Base-by-base conservation (phyloP, 2,329 filamentous ascomycete species). In the Mariannaea sp. region DNA sequence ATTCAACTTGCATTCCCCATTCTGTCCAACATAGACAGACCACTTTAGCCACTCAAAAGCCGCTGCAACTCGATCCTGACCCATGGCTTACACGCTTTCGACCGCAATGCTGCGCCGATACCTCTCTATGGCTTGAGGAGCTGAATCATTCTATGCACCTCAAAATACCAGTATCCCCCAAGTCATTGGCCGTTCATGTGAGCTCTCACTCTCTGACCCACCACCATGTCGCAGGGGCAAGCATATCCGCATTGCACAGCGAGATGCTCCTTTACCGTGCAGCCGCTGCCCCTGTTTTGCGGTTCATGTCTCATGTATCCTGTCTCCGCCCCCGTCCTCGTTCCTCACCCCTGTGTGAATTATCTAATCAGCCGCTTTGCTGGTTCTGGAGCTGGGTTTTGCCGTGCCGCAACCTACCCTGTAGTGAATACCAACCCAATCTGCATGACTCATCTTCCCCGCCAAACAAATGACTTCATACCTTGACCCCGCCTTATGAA, bases 261-360 rank as follows among this genome's bases (percentile, higher is more conserved):
- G 33, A 22, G 8, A 32, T 33, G 33, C 43, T 48, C 50, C 50
- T 53, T 53, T 39, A 47, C 38, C 49, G 33, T 48, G 49, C 49
- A 53, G 43, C 49, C 9, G 44, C 16, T 41, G 24, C 22, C 14
- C 14, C 38, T 26, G 30, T 29, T 47, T 22, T 41, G 49, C 47
- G 49, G 49, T 53, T 53, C 49, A 53, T 53, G 50, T 48, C 22
- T 29, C 41, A 14, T 30, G 19, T 32, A 27, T 7, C 45, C 19
- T 40, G 33, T 26, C 33, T 10, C 32, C 13, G 35, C 42, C 42
- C 38, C 45, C 30, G 36, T 29, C 29, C 32, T 38, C 40, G 14
- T 20, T 45, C n/a, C n/a, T n/a, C n/a, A n/a, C n/a, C n/a, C 22
- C 22, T 24, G 22, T 24, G 22, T 24, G 8, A 24, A 8, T 38